Evolutionary conservation across 352 stramenopile species (phyloP).

Genomic region (Pythium phragmiticola): DNA sequence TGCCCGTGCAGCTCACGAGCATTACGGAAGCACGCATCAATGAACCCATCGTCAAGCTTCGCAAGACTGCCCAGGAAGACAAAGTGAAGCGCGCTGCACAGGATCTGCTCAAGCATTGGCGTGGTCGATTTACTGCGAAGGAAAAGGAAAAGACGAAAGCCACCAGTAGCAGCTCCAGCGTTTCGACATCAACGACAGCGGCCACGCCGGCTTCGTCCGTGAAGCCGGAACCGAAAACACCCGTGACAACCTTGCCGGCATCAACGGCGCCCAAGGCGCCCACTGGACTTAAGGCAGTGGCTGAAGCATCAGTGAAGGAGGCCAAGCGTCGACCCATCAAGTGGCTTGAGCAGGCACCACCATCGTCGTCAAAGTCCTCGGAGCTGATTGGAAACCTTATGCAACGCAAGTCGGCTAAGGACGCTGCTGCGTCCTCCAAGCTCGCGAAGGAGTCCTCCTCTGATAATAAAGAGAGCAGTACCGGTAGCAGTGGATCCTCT

Average conservation of each 20-base stretch:
- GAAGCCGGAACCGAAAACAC: slow-evolving; percentile 2
- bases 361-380: slow-evolving; percentile 60
- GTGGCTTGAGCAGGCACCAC: slow-evolving; percentile 63
- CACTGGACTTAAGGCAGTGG: slow-evolving; percentile 6
- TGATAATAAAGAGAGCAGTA: slow-evolving; percentile 31
- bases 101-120: slow-evolving; percentile 85
- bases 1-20: slow-evolving; percentile 82
- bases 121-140: slow-evolving; percentile 84
- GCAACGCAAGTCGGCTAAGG: slow-evolving; percentile 79
- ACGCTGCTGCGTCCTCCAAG: slow-evolving; percentile 49
- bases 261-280: not conserved
- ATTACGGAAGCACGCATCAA: slow-evolving; percentile 89
- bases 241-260: not conserved
- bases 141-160: slow-evolving; percentile 46
- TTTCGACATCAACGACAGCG: slow-evolving; percentile 15
- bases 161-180: not conserved
- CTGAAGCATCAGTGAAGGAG: slow-evolving; percentile 27
- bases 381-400: slow-evolving; percentile 83
- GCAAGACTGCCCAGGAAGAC: slow-evolving; percentile 76
- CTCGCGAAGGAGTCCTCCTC: slow-evolving; percentile 36
- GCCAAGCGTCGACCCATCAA: slow-evolving; percentile 70
- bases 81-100: slow-evolving; percentile 76
- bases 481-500: slow-evolving; percentile 26
- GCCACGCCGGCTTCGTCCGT: slow-evolving; percentile 20
- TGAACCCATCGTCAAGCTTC: slow-evolving; percentile 85